Evolutionary conservation across 345 rosid species (phyloP), one percentile per base, ranked within the genome.

Genomic region (Rubroshorea leprosula): DNA sequence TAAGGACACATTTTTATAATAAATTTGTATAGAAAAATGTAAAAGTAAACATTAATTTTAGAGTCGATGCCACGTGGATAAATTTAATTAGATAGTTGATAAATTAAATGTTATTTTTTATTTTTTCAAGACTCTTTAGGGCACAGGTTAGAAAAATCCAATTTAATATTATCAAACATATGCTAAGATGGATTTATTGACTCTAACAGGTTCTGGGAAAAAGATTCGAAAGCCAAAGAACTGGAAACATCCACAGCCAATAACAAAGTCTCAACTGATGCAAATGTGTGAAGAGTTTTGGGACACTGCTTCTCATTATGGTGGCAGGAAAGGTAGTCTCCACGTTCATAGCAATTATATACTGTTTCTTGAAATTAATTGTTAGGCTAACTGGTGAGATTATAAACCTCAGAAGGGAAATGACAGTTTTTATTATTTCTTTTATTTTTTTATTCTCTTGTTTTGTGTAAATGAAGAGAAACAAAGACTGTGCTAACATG

Each of bases 241-340:
- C 2, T 90, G 97, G 94, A 90, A 83, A 62, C 94, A 87, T 80
- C 66, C 94, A 50, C 81, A 81, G 72, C 89, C 89, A 10, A 81
- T 90, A 39, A 83, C 86, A 2, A 90, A 79, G 79, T 67, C 94
- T 69, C 81, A 82, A 70, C 84, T 90, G 43, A 49, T 78, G 73
- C 81, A 87, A 76, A 23, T 87, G 73, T 84, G 91, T 49, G 97
- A 90, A 63, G 97, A 90, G 70, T 85, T 87, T 73, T 87, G 91
- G 96, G 97, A 87, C 74, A 90, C 97, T 46, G 87, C 97, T 67
- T 96, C 97, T 68, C 97, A 87, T 52, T 90, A 83, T 68, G 97
- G 97, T 51, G 96, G 94, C 49, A 72, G 82, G 23, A 85, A 87
- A 90, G 97, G 96, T 85, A 67, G 10, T 26, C 41, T 19, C 47